phyloP scores from a whole-genome alignment of 2,329 filamentous ascomycete species.

The Verticillium klebahnii region DNA sequence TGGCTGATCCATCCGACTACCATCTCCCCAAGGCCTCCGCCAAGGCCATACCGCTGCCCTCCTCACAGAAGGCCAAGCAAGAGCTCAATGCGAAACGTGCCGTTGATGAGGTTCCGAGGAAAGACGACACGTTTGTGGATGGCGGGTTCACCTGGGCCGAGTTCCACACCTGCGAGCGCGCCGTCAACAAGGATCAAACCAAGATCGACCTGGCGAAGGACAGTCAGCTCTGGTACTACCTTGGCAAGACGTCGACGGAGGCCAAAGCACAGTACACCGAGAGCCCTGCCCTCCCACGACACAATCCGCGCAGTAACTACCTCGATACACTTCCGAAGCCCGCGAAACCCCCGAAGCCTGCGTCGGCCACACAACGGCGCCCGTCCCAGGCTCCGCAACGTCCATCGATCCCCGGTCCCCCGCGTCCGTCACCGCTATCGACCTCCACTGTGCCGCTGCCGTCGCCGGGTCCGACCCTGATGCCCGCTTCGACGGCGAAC shows the following conservation, averaged over 20 bases:
- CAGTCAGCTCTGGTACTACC: constrained; percentile 82
- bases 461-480: not conserved
- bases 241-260: constrained; percentile 82
- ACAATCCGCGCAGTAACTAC: constrained; percentile 69
- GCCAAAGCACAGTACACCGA: constrained; percentile 88
- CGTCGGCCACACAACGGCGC: not conserved
- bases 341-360: constrained; percentile 27
- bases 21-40: constrained; percentile 70
- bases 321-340: constrained; percentile 63
- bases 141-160: constrained; percentile 68
- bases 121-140: constrained; percentile 63
- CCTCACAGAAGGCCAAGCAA: constrained; percentile 57
- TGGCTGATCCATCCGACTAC: constrained; percentile 67
- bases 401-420: constrained; percentile 6
- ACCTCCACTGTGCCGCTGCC: not conserved
- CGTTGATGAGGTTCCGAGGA: constrained; percentile 56
- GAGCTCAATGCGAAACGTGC: constrained; percentile 63
- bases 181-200: constrained; percentile 52
- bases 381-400: constrained; percentile 9
- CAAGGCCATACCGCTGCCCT: constrained; percentile 67
- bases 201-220: constrained; percentile 68
- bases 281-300: constrained; percentile 52
- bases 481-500: not conserved
- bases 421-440: not conserved
- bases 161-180: constrained; percentile 61